Evolutionary conservation across 257 asterid species (phyloP), one percentile per base, ranked within the genome.

Genomic region (Knoxia roxburghii): DNA sequence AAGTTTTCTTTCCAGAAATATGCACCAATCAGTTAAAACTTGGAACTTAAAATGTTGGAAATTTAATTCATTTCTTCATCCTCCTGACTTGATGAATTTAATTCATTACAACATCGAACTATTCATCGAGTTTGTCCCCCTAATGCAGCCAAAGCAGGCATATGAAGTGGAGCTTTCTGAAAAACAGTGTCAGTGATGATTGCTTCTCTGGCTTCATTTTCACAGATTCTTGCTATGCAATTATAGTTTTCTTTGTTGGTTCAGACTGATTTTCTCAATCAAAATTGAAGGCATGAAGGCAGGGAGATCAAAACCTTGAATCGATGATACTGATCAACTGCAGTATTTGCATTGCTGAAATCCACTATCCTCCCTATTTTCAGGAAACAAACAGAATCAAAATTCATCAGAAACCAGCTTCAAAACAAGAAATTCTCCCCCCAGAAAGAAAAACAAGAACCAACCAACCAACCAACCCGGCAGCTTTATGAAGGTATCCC

Each of bases 241-340:
- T 49, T 35, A 48, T 11, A 17, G 9, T 65, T 48, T 46, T 40
- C 46, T 8, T 32, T 45, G 17, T 45, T 30, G 29, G 24, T 50
- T 17, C 43, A 20, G 10, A 15, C 52, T 29, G 29, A 27, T 8
- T 4, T n/a, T 37, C 41, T 20, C 59, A 49, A 33, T n/a, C 32
- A 29, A 17, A 46, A 37, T 4, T 23, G 14, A 30, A 24, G 59
- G 27, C 39, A 9, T 8, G 2, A 23, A 30, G 39, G 23, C 4
- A 37, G 9, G 9, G 41, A 49, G 49, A 3, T 11, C 32, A 29
- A 32, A 14, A 87, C 96, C 89, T 79, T 65, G 75, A 87, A 89
- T 40, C 96, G 95, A 79, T 89, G 95, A 67, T 87, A 89, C 62
- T 89, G 96, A 89, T 87, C 96, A 45, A 89, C 96, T 18, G 93